Percentiles rank a stretch among this genome's conserved stretches.
Evolutionary conservation across 75 land plant genomes (phyloP).

Genomic region (Isoetes taiwanensis): DNA sequence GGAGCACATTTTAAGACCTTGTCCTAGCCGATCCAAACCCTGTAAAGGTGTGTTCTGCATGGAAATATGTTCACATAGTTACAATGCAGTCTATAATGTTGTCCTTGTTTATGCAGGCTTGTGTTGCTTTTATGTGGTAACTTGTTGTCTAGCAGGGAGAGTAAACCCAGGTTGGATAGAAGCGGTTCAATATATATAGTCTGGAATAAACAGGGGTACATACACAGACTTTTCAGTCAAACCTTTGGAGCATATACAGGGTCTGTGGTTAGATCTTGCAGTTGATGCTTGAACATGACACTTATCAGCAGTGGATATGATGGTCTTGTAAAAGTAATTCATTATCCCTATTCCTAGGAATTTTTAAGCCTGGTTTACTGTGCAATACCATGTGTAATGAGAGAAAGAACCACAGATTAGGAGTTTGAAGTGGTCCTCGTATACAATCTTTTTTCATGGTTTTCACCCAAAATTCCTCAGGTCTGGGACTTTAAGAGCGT

Average conservation of each 20-base stretch:
- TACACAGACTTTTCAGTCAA: slow-evolving; percentile 47
- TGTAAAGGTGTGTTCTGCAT: too few species aligned
- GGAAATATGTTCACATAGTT: too few species aligned
- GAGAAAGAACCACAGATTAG: too few species aligned
- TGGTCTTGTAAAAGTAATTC: slow-evolving; percentile 67
- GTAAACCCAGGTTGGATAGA: slow-evolving; percentile 91
- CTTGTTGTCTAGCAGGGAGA: too few species aligned
- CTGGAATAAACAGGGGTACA: slow-evolving; percentile 72
- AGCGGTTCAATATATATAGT: slow-evolving; percentile 86
- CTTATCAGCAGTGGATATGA: slow-evolving; percentile 87
- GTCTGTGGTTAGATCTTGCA: slow-evolving; percentile 78
- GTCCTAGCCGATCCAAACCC: too few species aligned
- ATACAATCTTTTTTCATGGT: neutral
- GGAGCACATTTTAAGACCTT: too few species aligned
- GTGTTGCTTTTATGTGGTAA: too few species aligned
- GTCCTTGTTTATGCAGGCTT: too few species aligned
- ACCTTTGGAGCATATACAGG: slow-evolving; percentile 52
- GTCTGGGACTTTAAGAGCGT: slow-evolving; percentile 84
- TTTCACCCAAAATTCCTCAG: too few species aligned
- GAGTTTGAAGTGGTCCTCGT: too few species aligned
- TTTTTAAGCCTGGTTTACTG: neutral
- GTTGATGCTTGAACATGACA: slow-evolving; percentile 69
- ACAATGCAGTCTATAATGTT: too few species aligned
- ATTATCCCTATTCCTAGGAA: neutral
- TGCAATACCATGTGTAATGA: neutral